Evolutionary conservation across 2,329 filamentous ascomycete species (phyloP), one percentile per base, ranked within the genome.

Genomic region (Coniochaeta sp.): DNA sequence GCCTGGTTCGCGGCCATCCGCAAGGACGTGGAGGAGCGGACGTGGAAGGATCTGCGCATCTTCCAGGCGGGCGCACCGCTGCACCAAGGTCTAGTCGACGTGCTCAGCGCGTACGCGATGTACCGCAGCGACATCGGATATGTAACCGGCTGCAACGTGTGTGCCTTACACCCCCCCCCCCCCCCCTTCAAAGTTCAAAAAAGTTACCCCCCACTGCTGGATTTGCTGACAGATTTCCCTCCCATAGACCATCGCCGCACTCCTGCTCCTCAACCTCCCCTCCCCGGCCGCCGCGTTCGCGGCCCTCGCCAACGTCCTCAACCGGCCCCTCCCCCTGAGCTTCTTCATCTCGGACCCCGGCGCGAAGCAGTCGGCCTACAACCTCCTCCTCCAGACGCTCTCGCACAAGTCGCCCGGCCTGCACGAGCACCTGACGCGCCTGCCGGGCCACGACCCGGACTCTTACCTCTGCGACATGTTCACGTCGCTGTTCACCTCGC

Each of bases 71-170:
- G 75, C 17, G 86, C 83, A 0, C 89, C 89, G 1, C 76, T 93
- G 12, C 84, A 93, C 69, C 77, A 85, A 60, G 79, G 82, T 40
- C 76, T 95, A 32, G 77, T 89, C 19, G 86, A 93, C 69, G 84
- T 95, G 10, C 78, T 93, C 62, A 86, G 86, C 67, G 91, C 90
- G 7, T 93, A 93, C 72, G 81, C 87, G 59, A 89, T 91, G 83
- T 95, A 95, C 73, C 83, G 90, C 62, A 88, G 86, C 65, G 90
- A 95, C 69, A 89, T 93, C 67, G 89, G 90, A 63, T 92, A 91
- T 68, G 81, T 90, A 60, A 80, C 82, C 63, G 89, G 89, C 59
- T 89, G 88, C 65, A 89, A 91, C 69, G 87, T 90, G 73, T 44
- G 34, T 34, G 4, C 38, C 28, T 30, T n/a, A 32, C 30, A 59